phyloP scores from a whole-genome alignment of 2,329 filamentous ascomycete genomes.

The Alternaria longipes region DNA sequence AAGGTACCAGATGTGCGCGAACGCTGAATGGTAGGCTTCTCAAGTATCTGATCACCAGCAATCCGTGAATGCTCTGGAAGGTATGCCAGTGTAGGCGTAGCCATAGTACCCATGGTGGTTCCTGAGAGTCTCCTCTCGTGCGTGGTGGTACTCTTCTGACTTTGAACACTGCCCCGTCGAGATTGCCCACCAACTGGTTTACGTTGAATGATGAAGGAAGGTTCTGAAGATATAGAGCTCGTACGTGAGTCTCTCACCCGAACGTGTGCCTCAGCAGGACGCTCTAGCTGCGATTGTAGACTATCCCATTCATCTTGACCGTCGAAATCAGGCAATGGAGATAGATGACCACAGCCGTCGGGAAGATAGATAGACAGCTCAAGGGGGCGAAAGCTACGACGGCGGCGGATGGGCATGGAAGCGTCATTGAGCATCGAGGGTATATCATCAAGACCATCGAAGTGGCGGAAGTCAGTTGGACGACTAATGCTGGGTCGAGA shows the following conservation, averaged over 20 bases:
- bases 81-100: slow-evolving; percentile 37
- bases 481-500: slow-evolving; percentile 48
- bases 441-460: slow-evolving; percentile 43
- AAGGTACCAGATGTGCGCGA: slow-evolving; percentile 38
- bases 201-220: slow-evolving; percentile 43
- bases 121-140: slow-evolving; percentile 34
- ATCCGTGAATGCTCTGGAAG: slow-evolving; percentile 37
- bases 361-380: slow-evolving; percentile 53
- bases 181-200: slow-evolving; percentile 46
- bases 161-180: slow-evolving; percentile 42
- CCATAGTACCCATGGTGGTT: slow-evolving; percentile 33
- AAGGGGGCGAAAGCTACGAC: slow-evolving; percentile 50
- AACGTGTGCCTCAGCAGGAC: slow-evolving; percentile 46
- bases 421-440: slow-evolving; percentile 47
- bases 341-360: slow-evolving; percentile 44
- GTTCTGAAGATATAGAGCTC: slow-evolving; percentile 38
- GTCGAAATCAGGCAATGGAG: slow-evolving; percentile 52
- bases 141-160: slow-evolving; percentile 29
- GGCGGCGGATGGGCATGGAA: slow-evolving; percentile 41
- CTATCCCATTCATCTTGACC: slow-evolving; percentile 38
- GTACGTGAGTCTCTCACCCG: slow-evolving; percentile 43
- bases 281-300: slow-evolving; percentile 37
- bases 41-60: slow-evolving; percentile 28
- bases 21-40: slow-evolving; percentile 35
- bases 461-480: slow-evolving; percentile 50